These are phyloP conservation scores for Penicillium riverlandense DNA, from an alignment of 495 filamentous ascomycete species.

Conservation along the genomic window DNA sequence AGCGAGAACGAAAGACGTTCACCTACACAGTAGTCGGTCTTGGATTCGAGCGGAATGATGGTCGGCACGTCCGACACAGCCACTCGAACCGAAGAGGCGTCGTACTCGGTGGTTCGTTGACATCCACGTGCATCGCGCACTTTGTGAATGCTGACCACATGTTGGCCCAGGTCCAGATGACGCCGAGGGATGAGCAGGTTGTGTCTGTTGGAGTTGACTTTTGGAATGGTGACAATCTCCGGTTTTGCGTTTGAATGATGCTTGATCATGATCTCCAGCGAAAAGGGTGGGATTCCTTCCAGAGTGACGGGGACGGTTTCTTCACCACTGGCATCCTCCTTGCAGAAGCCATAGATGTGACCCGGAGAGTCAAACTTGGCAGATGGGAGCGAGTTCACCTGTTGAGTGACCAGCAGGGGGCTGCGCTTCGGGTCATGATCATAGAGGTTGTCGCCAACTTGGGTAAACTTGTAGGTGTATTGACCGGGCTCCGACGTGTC, in stretches of 20 bases:
- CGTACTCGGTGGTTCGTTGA: constrained; percentile 58
- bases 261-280: constrained; percentile 83
- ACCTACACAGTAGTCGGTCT: constrained; percentile 87
- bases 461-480: constrained; percentile 79
- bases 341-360: constrained; percentile 93
- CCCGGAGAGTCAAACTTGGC: constrained; percentile 78
- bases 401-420: constrained; percentile 65
- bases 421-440: constrained; percentile 58
- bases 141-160: constrained; percentile 78
- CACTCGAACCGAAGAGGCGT: constrained; percentile 69
- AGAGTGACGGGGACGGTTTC: constrained; percentile 82
- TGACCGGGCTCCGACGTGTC: constrained; percentile 75
- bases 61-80: constrained; percentile 87
- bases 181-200: constrained; percentile 77
- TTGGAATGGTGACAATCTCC: constrained; percentile 69
- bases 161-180: constrained; percentile 74
- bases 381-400: constrained; percentile 70
- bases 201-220: constrained; percentile 65
- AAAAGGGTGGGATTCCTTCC: constrained; percentile 80
- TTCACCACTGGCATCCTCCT: constrained; percentile 68
- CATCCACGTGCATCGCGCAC: constrained; percentile 83
- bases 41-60: constrained; percentile 80
- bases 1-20: constrained; percentile 87
- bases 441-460: constrained; percentile 77
- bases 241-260: constrained; percentile 74